Percentiles rank a stretch among this genome's conserved stretches.
These are phyloP conservation scores for Secale cereale DNA, from an alignment of 176 grass and related monocot species.

Conservation along the genomic window DNA sequence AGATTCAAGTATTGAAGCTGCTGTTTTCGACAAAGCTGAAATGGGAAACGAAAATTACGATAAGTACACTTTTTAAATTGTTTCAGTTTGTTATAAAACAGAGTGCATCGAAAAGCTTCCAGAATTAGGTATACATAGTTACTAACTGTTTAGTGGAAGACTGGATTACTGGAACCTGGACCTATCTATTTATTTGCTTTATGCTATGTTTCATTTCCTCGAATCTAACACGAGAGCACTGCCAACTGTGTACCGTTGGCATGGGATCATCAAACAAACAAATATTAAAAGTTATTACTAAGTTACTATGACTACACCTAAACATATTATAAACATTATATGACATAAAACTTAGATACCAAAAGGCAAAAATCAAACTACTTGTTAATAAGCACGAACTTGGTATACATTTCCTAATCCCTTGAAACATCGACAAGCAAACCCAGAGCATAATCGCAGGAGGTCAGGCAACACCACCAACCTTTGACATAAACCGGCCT, in stretches of 20 bases:
- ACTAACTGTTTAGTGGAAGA: not conserved
- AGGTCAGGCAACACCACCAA: slow-evolving; percentile 31
- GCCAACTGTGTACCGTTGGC: not conserved
- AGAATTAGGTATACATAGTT: not conserved
- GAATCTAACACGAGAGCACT: not conserved
- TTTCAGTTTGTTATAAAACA: slow-evolving; percentile 15
- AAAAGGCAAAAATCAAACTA: not conserved
- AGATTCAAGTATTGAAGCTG: slow-evolving; percentile 88
- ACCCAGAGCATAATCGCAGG: slow-evolving; percentile 5
- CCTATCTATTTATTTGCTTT: slow-evolving; percentile 6
- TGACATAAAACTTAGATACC: slow-evolving; percentile 2
- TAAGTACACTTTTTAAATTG: not conserved
- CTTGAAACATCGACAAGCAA: not conserved
- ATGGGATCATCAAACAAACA: slow-evolving; percentile 14
- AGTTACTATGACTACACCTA: too few relatives aligned
- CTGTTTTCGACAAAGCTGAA: slow-evolving; percentile 93
- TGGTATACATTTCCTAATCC: slow-evolving; percentile 6
- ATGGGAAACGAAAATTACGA: slow-evolving; percentile 37
- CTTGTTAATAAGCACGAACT: slow-evolving; percentile 1
- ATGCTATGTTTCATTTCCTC: slow-evolving; percentile 4
- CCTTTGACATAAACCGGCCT: slow-evolving; percentile 86
- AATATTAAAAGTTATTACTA: not conserved
- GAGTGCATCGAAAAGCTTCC: not conserved
- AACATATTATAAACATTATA: not conserved
- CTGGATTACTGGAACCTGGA: not conserved